phyloP scores from a whole-genome alignment of 148 eudicot genomes.

The Rhododendron vialii region DNA sequence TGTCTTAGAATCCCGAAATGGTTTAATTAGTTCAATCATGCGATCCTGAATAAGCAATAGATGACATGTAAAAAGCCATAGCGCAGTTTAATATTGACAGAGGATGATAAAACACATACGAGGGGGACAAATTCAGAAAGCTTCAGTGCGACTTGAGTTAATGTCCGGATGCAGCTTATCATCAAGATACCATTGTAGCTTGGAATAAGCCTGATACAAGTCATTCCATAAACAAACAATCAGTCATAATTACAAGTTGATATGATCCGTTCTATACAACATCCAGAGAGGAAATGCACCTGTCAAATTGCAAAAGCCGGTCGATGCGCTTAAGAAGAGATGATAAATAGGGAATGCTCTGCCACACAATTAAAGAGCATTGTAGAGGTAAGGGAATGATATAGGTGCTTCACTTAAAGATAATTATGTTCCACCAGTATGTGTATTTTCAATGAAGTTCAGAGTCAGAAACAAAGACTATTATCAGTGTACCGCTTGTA shows the following conservation, averaged over 20 bases:
- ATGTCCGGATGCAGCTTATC: constrained; percentile 75
- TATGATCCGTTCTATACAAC: not conserved
- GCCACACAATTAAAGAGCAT: constrained; percentile 25
- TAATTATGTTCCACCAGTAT: not conserved
- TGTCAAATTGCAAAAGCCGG: constrained; percentile 92
- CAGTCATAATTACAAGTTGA: constrained; percentile 4
- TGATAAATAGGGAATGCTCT: constrained; percentile 62
- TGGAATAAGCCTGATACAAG: constrained; percentile 77
- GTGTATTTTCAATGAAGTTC: not conserved
- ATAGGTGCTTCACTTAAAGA: not conserved
- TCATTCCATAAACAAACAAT: constrained; percentile 18
- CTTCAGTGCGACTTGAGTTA: constrained; percentile 85
- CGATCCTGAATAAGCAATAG: constrained; percentile 48
- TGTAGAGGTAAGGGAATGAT: constrained; percentile 5
- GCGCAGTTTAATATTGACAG: not conserved
- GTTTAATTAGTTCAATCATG: constrained; percentile 56
- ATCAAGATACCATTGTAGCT: constrained; percentile 88
- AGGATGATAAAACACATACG: constrained; percentile 39
- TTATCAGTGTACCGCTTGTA: not conserved
- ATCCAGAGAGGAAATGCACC: constrained; percentile 38
- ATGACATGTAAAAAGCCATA: constrained; percentile 9
- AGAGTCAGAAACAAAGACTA: not conserved
- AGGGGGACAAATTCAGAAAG: constrained; percentile 68
- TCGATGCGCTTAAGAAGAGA: constrained; percentile 86
- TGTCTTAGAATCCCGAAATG: constrained; percentile 49